phyloP scores from a whole-genome alignment of 306 rosid genomes.

The Fagus sylvatica region DNA sequence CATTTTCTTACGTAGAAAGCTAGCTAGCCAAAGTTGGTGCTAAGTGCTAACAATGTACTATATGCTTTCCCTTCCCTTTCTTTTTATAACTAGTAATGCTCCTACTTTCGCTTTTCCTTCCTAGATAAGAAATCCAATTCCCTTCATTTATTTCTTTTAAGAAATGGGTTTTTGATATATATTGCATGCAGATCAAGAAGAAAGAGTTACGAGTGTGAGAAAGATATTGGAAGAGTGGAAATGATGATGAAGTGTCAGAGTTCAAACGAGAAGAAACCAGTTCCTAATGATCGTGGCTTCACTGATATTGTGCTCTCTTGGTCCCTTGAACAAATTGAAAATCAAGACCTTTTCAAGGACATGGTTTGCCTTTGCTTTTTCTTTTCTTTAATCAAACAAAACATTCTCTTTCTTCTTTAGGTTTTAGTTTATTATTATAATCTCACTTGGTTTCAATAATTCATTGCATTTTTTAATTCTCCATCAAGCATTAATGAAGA shows the following conservation, averaged over 20 bases:
- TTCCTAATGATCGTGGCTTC: conserved; percentile 17
- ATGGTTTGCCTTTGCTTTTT: conserved; percentile 26
- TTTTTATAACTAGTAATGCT: too few relatives aligned
- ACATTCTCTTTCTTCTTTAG: too few relatives aligned
- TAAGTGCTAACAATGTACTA: too few relatives aligned
- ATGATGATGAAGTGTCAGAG: conserved; percentile 32
- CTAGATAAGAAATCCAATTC: conserved; percentile 13
- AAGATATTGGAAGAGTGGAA: background rate
- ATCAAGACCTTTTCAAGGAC: conserved; percentile 37
- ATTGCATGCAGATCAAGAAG: background rate
- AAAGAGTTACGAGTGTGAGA: background rate
- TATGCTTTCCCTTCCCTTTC: too few relatives aligned
- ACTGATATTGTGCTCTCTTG: conserved; percentile 48
- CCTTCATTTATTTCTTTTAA: background rate
- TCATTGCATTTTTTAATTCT: background rate
- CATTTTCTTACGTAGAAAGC: too few relatives aligned
- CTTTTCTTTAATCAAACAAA: background rate
- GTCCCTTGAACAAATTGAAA: conserved; percentile 56
- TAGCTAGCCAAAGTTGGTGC: too few relatives aligned
- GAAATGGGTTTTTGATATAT: background rate
- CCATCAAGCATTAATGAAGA: too few relatives aligned
- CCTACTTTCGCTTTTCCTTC: background rate
- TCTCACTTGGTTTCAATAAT: background rate
- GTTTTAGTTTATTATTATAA: background rate
- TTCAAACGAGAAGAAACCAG: conserved; percentile 22